A percentile compares a stretch with the other conserved stretches of the same genome.
phyloP scores from a whole-genome alignment of 495 filamentous ascomycete species.

The Astrothelium macrocarpum region DNA sequence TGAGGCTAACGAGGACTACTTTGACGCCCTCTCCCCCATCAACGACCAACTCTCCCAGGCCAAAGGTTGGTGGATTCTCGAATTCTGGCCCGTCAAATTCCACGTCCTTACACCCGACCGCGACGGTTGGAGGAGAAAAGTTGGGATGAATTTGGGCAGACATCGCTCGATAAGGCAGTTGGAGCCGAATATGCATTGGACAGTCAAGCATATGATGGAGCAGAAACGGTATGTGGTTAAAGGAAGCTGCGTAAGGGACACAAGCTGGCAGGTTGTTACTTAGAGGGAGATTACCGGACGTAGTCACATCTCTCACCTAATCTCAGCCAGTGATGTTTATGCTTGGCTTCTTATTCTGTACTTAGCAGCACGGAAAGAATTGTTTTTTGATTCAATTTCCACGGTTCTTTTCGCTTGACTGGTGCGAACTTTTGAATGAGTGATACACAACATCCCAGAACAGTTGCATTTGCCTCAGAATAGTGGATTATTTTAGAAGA shows the following conservation, averaged over 20 bases:
- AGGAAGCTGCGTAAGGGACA: neutral
- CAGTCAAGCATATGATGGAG: slow-evolving; percentile 15
- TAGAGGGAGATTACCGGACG: too few relatives aligned
- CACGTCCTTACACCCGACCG: slow-evolving; percentile 16
- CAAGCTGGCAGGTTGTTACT: slow-evolving; percentile 14
- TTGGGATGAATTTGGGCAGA: slow-evolving; percentile 27
- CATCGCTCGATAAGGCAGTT: slow-evolving; percentile 24
- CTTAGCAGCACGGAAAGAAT: too few relatives aligned
- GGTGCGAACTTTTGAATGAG: too few relatives aligned
- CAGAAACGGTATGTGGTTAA: slow-evolving; percentile 13
- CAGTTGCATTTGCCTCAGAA: too few relatives aligned
- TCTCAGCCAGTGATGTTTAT: too few relatives aligned
- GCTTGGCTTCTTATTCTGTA: too few relatives aligned
- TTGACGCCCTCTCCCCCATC: slow-evolving; percentile 26
- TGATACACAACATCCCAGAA: too few relatives aligned
- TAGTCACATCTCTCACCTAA: too few relatives aligned
- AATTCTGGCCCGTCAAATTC: slow-evolving; percentile 34
- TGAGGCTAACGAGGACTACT: slow-evolving; percentile 32
- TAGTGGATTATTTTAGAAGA: too few relatives aligned
- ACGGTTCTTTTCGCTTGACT: too few relatives aligned
- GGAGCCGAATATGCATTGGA: slow-evolving; percentile 35
- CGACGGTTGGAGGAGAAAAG: slow-evolving; percentile 27
- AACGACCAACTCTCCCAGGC: slow-evolving; percentile 27
- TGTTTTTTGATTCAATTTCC: too few relatives aligned
- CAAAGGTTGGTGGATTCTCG: slow-evolving; percentile 34